phyloP scores from a whole-genome alignment of 768 basidiomycete species.

The Steccherinum ochraceum region DNA sequence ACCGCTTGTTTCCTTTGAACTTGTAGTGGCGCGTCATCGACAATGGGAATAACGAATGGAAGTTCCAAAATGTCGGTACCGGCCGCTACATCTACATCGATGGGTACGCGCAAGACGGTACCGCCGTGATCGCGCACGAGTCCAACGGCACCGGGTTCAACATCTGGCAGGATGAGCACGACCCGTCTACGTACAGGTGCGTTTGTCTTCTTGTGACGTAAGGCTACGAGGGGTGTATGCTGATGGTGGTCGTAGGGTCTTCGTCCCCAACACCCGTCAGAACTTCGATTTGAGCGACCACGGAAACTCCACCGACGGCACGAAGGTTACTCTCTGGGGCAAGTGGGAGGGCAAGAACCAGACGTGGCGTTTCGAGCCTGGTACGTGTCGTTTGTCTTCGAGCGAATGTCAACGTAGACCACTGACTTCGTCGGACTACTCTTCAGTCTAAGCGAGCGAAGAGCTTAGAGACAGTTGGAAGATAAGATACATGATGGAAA shows the following conservation, averaged over 20 bases:
- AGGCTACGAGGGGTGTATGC: not conserved
- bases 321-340: constrained; percentile 40
- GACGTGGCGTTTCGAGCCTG: constrained; percentile 39
- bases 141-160: constrained; percentile 38
- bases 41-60: constrained; percentile 26
- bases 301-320: constrained; percentile 40
- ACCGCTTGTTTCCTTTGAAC: not conserved
- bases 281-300: constrained; percentile 43
- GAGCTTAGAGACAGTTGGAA: too few relatives aligned
- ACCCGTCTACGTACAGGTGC: constrained; percentile 36
- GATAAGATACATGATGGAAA: not conserved
- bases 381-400: constrained; percentile 6
- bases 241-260: constrained; percentile 31
- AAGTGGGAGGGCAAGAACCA: constrained; percentile 47
- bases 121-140: constrained; percentile 30
- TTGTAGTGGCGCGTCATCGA: constrained; percentile 41
- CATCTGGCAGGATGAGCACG: constrained; percentile 39
- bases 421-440: too few relatives aligned
- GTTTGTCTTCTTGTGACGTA: constrained; percentile 11
- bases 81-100: constrained; percentile 14
- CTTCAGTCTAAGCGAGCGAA: too few relatives aligned
- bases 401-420: not conserved
- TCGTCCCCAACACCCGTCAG: constrained; percentile 34
- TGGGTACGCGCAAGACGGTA: constrained; percentile 29
- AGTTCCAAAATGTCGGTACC: constrained; percentile 35